phyloP scores from a whole-genome alignment of 768 basidiomycete genomes.

The Kwoniella botswanensis region DNA sequence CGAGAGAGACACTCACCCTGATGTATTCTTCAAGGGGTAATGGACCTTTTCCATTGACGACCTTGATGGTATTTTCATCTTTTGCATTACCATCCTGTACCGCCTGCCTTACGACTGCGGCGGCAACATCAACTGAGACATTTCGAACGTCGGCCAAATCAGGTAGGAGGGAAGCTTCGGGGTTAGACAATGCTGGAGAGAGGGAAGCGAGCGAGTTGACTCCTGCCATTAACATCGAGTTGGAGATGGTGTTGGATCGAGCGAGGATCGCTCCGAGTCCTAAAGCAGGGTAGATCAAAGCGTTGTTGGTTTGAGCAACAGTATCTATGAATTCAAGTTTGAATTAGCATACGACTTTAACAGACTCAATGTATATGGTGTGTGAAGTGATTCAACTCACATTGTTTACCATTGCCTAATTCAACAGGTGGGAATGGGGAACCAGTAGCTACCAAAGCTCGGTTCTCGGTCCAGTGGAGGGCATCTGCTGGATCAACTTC shows the following conservation, averaged over 20 bases:
- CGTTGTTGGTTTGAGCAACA: conserved; percentile 52
- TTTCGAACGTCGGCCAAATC: conserved; percentile 74
- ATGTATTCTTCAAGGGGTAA: conserved; percentile 58
- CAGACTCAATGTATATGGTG: neutral
- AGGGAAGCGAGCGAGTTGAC: conserved; percentile 75
- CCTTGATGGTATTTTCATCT: conserved; percentile 50
- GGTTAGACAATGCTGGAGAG: conserved; percentile 74
- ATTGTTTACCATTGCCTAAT: conserved; percentile 69
- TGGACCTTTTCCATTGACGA: conserved; percentile 49
- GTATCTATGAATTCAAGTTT: conserved; percentile 24
- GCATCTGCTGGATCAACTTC: conserved; percentile 62
- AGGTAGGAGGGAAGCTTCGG: conserved; percentile 74
- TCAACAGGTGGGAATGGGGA: conserved; percentile 79
- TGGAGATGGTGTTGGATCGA: conserved; percentile 70
- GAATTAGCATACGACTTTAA: neutral
- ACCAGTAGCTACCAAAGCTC: conserved; percentile 80
- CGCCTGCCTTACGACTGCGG: conserved; percentile 80
- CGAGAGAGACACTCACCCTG: conserved; percentile 59
- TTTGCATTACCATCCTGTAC: conserved; percentile 72
- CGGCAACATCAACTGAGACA: conserved; percentile 76
- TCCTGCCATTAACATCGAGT: conserved; percentile 84
- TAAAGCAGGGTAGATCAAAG: conserved; percentile 80
- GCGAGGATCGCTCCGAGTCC: conserved; percentile 79
- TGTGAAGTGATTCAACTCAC: conserved; percentile 47
- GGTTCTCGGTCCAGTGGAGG: conserved; percentile 72